These are phyloP conservation scores for Nephelium lappaceum DNA, from an alignment of 345 rosid species.

Conservation along the genomic window DNA sequence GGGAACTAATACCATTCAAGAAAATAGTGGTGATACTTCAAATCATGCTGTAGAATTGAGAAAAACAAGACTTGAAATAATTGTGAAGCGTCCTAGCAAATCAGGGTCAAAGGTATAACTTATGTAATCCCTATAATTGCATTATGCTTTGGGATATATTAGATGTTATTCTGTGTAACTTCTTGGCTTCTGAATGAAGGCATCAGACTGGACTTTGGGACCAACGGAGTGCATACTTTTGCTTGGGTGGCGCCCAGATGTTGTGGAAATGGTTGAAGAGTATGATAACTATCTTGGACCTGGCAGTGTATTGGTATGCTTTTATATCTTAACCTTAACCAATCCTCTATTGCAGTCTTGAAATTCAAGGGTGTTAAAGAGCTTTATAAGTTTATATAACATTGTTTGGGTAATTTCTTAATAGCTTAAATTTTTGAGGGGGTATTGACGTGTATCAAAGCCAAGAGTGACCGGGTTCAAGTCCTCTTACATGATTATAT, in stretches of 20 bases:
- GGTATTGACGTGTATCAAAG: not conserved
- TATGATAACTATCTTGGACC: slow-evolving; percentile 97
- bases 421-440: not conserved
- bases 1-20: slow-evolving; percentile 24
- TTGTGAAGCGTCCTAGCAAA: slow-evolving; percentile 55
- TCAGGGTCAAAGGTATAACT: slow-evolving; percentile 72
- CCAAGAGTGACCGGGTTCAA: not conserved
- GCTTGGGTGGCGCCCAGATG: slow-evolving; percentile 96
- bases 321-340: slow-evolving; percentile 20
- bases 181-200: slow-evolving; percentile 42
- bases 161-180: slow-evolving; percentile 17
- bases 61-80: slow-evolving; percentile 47
- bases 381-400: not conserved
- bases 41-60: slow-evolving; percentile 49
- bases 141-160: slow-evolving; percentile 11
- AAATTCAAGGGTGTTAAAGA: not conserved
- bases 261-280: slow-evolving; percentile 86
- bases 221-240: slow-evolving; percentile 82
- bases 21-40: slow-evolving; percentile 25
- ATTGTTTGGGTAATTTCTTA: not conserved
- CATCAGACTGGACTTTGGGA: slow-evolving; percentile 68
- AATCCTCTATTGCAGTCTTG: not conserved
- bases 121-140: slow-evolving; percentile 15
- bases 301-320: slow-evolving; percentile 81
- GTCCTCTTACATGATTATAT: not conserved